Percentiles rank a stretch among this genome's conserved stretches.
These are phyloP conservation scores for Pythium pectinolyticum DNA, from an alignment of 352 stramenopile genomes.

Conservation along the genomic window DNA sequence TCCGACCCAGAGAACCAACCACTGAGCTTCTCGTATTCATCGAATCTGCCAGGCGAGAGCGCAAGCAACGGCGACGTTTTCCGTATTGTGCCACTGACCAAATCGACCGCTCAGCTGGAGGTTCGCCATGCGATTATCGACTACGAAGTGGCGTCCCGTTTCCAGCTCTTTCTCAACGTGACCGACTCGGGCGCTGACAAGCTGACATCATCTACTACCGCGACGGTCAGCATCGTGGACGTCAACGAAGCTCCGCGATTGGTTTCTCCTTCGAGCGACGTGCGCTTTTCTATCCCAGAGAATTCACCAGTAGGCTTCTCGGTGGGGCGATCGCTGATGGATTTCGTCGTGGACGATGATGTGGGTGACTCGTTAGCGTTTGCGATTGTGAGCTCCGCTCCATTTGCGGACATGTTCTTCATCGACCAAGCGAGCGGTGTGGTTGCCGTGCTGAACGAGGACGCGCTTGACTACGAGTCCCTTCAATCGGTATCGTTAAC, in stretches of 20 bases:
- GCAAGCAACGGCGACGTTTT: conserved; percentile 32
- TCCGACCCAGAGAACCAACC: conserved; percentile 59
- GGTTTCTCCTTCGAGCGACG: neutral
- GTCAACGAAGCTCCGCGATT: conserved; percentile 35
- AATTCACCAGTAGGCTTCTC: conserved; percentile 16
- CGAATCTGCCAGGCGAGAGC: conserved; percentile 19
- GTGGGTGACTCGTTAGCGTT: conserved; percentile 21
- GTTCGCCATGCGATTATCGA: conserved; percentile 36
- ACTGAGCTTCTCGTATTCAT: conserved; percentile 35
- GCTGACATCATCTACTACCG: conserved; percentile 17
- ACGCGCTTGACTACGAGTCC: conserved; percentile 24
- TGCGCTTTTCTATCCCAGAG: conserved; percentile 22
- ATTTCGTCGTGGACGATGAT: conserved; percentile 28
- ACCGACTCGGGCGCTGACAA: conserved; percentile 32
- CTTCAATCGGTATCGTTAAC: conserved; percentile 9
- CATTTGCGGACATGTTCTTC: conserved; percentile 10
- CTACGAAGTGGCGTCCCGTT: conserved; percentile 38
- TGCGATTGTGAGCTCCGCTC: conserved; percentile 6
- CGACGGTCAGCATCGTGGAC: conserved; percentile 26
- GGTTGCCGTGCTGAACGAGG: conserved; percentile 4
- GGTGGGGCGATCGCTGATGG: conserved; percentile 8
- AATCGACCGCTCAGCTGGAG: conserved; percentile 45
- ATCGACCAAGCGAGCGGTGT: neutral
- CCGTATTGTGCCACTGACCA: conserved; percentile 36
- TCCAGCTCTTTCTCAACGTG: conserved; percentile 43